phyloP scores from a whole-genome alignment of 2,329 filamentous ascomycete species.

The Rugonectria rugulosa region DNA sequence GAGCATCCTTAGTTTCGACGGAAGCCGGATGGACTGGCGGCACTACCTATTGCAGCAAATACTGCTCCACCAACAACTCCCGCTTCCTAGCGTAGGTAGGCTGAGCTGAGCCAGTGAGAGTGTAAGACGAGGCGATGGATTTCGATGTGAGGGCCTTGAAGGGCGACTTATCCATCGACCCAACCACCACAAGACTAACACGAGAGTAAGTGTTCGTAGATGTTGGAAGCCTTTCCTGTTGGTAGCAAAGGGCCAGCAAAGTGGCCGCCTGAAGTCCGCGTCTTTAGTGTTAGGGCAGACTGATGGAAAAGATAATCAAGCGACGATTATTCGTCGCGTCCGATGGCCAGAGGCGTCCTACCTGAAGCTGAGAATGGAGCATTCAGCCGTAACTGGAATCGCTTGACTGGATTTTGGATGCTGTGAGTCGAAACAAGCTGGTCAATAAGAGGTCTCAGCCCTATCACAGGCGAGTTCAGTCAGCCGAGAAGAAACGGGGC shows the following conservation, averaged over 20 bases:
- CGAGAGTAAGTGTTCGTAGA: constrained; percentile 5
- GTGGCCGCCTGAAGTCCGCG: constrained; percentile 22
- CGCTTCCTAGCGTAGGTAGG: constrained; percentile 19
- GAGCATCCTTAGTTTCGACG: constrained; percentile 13
- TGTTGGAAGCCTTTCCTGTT: background rate
- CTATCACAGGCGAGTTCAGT: constrained; percentile 25
- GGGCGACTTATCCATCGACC: constrained; percentile 5
- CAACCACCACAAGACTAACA: constrained; percentile 13
- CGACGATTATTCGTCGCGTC: constrained; percentile 16
- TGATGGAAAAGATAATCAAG: constrained; percentile 1
- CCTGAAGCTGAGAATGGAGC: constrained; percentile 21
- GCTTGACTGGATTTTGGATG: constrained; percentile 13
- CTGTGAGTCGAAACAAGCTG: constrained; percentile 16
- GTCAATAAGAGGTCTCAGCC: constrained; percentile 25
- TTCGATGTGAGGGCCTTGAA: constrained; percentile 4
- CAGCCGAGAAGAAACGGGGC: constrained; percentile 4
- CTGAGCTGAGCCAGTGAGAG: constrained; percentile 25
- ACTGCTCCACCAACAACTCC: constrained; percentile 13
- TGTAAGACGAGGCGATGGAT: constrained; percentile 4
- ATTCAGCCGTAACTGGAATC: constrained; percentile 18
- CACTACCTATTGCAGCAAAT: background rate
- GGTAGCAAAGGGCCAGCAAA: constrained; percentile 4
- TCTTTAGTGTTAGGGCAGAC: constrained; percentile 15
- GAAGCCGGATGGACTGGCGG: constrained; percentile 20
- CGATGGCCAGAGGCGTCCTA: constrained; percentile 12